These are phyloP conservation scores for Erucastrum elatum DNA, from an alignment of 345 rosid genomes.

Conservation along the genomic window DNA sequence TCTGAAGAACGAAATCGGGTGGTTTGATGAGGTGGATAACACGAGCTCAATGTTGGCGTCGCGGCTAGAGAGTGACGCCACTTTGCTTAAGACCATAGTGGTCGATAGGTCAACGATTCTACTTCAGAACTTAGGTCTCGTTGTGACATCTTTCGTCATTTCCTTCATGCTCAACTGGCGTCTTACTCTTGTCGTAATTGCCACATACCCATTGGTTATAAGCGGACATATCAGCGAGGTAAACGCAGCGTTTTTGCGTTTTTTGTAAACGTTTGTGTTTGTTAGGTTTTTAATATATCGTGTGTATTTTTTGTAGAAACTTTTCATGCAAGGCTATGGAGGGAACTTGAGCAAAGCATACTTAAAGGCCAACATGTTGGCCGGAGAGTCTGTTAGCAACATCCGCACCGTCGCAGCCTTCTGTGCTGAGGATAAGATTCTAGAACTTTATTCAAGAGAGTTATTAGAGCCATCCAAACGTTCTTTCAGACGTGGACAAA, in stretches of 20 bases:
- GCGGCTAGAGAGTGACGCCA: constrained; percentile 80
- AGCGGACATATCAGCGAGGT: constrained; percentile 99
- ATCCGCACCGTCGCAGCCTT: constrained; percentile 93
- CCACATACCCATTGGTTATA: constrained; percentile 79
- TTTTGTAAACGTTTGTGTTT: background rate
- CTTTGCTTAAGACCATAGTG: constrained; percentile 67
- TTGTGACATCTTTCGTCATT: constrained; percentile 68
- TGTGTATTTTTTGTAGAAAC: constrained; percentile 60
- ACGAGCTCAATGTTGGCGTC: constrained; percentile 85
- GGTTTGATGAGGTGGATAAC: constrained; percentile 87
- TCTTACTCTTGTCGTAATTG: constrained; percentile 81
- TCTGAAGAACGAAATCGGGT: constrained; percentile 85
- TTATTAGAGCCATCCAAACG: constrained; percentile 77
- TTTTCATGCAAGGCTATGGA: constrained; percentile 96
- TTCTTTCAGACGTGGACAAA: constrained; percentile 84
- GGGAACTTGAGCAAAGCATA: constrained; percentile 94
- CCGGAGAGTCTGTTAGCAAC: constrained; percentile 93
- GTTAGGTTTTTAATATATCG: background rate
- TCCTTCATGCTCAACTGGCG: constrained; percentile 95
- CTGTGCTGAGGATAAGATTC: constrained; percentile 83
- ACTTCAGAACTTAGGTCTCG: constrained; percentile 74
- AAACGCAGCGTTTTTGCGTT: constrained; percentile 5
- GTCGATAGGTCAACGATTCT: constrained; percentile 84
- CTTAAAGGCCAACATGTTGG: constrained; percentile 91
- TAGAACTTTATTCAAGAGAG: constrained; percentile 72